Evolutionary conservation across 106 monocot genomes (phyloP), one percentile per base, ranked within the genome.

Genomic region (Platanthera zijinensis): DNA sequence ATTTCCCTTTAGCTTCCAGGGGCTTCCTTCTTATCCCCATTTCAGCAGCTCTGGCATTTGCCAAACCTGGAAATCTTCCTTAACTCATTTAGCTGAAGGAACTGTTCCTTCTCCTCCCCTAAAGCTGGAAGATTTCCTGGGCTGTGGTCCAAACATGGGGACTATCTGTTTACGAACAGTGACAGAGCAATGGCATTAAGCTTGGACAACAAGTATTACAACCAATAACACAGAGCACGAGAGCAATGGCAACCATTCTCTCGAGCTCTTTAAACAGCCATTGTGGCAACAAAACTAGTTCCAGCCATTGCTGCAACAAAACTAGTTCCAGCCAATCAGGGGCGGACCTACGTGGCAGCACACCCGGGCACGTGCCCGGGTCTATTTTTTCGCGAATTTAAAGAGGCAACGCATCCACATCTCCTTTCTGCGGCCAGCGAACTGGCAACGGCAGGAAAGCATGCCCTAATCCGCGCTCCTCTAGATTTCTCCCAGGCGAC

Each of bases 101-200:
- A 91, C 89, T 78, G 89, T 86, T 80, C 80, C 87, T 80, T 89
- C 93, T 82, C 81, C 80, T 56, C 88, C 94, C 52, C 97, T 91
- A 71, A 97, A 97, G 82, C 84, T 97, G 76, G 97, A 97, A 81
- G 97, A 94, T 62, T 94, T 97, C 86, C 79, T 97, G 77, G 91
- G 92, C 48, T 79, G 93, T 80, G 89, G 91, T 82, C 86, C 87
- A 85, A 89, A 86, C 64, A 84, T 88, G 78, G 90, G 90, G 83
- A 75, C 89, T 88, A 88, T 88, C 87, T 82, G 32, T 92, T 85
- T 83, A 81, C 76, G 47, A 87, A 75, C 84, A 84, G 80, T 78
- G 93, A 90, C 59, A 82, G 83, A 67, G 79, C 84, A 80, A 93
- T 93, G 90, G 84, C 89, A 17, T 68, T 89, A 68, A 93, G 83